These are phyloP conservation scores for Fusarium sp. DNA, from an alignment of 2,329 filamentous ascomycete species.

Conservation along the genomic window DNA sequence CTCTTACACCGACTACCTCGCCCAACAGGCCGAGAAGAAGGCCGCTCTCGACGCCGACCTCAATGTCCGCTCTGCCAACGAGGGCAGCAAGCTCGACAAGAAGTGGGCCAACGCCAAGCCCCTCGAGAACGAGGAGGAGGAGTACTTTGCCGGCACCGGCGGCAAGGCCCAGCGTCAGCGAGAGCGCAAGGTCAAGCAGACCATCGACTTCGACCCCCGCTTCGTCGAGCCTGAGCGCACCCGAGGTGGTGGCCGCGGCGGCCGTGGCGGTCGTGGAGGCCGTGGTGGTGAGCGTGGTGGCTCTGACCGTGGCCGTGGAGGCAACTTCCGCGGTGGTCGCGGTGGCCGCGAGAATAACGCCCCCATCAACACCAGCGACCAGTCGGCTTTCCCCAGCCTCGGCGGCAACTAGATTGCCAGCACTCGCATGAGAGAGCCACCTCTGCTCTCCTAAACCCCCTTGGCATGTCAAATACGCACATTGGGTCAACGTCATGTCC, in stretches of 20 bases:
- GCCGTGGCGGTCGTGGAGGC: constrained; percentile 54
- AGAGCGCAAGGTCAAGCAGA: constrained; percentile 91
- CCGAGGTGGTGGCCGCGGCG: constrained; percentile 62
- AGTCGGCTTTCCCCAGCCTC: constrained; percentile 70
- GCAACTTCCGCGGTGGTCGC: constrained; percentile 36
- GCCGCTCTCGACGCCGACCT: constrained; percentile 71
- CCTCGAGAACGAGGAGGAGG: constrained; percentile 75
- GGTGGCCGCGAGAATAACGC: constrained; percentile 43
- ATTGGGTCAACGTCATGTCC: constrained; percentile 40
- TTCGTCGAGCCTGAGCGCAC: constrained; percentile 76
- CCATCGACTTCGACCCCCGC: constrained; percentile 88
- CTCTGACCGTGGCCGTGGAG: constrained; percentile 49
- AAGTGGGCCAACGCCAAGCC: constrained; percentile 91
- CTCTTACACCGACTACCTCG: constrained; percentile 90
- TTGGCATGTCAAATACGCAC: constrained; percentile 25
- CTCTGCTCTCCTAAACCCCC: constrained; percentile 26
- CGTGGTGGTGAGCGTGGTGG: constrained; percentile 58
- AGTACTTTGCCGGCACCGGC: constrained; percentile 78
- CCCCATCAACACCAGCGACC: constrained; percentile 66
- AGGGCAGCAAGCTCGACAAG: constrained; percentile 87
- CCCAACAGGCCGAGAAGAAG: constrained; percentile 78
- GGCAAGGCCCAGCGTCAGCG: constrained; percentile 88
- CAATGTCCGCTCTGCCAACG: constrained; percentile 89
- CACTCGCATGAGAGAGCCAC: constrained; percentile 19
- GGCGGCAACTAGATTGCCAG: constrained; percentile 59